These are phyloP conservation scores for Solanum pinnatisectum DNA, from an alignment of 257 asterid species.

Conservation along the genomic window DNA sequence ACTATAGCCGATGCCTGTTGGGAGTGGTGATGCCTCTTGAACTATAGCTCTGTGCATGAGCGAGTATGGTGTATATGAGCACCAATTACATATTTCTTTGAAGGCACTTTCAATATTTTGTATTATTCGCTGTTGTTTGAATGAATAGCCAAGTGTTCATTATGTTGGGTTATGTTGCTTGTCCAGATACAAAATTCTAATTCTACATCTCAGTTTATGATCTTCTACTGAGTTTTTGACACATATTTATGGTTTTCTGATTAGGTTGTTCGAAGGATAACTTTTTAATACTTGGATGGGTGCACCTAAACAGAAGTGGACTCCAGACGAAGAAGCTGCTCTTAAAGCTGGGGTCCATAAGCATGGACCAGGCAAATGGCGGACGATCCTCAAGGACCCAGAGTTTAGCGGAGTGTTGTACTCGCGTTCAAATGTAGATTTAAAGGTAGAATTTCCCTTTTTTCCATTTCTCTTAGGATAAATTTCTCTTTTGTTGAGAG, in stretches of 20 bases:
- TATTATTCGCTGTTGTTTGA: neutral
- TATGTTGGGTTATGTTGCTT: neutral
- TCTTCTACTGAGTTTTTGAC: neutral
- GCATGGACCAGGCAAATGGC: conserved; percentile 97
- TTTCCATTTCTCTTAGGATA: neutral
- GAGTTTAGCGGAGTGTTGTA: conserved; percentile 68
- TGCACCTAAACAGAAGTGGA: conserved; percentile 98
- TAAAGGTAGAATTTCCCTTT: conserved; percentile 47
- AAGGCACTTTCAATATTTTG: neutral
- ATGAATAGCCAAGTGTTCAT: neutral
- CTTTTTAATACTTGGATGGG: conserved; percentile 43
- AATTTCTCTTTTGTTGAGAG: neutral
- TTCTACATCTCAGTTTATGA: neutral
- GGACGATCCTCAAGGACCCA: conserved; percentile 89
- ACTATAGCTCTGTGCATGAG: neutral
- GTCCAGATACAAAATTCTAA: neutral
- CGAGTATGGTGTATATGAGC: no score
- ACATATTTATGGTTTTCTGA: neutral
- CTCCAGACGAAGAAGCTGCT: conserved; percentile 96
- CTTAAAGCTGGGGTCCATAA: conserved; percentile 91
- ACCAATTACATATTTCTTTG: neutral
- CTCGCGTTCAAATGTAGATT: conserved; percentile 92
- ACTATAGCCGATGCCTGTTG: neutral
- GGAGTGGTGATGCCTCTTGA: neutral
- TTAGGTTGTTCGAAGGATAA: neutral